phyloP scores from a whole-genome alignment of 257 asterid species.

The Schizonepeta tenuifolia region DNA sequence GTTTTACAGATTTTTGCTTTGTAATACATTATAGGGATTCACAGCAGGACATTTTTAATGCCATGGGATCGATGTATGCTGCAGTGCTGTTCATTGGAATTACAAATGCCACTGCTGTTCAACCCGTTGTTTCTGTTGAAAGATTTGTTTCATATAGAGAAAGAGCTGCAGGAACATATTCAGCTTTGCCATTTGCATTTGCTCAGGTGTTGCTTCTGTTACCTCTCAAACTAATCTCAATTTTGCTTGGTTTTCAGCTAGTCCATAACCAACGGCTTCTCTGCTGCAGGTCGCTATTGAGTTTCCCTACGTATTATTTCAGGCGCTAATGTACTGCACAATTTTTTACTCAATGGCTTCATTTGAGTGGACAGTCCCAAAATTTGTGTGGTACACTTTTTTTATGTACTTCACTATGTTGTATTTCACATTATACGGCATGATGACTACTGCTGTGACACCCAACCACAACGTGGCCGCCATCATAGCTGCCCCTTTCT shows the following conservation, averaged over 20 bases:
- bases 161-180: constrained; percentile 96
- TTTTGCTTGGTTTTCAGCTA: not conserved
- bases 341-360: constrained; percentile 85
- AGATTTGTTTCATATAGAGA: constrained; percentile 91
- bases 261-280: constrained; percentile 15
- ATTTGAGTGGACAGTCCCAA: constrained; percentile 73
- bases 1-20: constrained; percentile 13
- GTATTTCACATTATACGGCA: constrained; percentile 91
- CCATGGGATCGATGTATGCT: constrained; percentile 91
- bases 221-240: constrained; percentile 8
- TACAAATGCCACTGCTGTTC: constrained; percentile 89
- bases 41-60: constrained; percentile 91
- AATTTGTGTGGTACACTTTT: constrained; percentile 70
- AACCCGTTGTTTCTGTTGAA: constrained; percentile 97
- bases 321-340: constrained; percentile 65
- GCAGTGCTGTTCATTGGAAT: constrained; percentile 88
- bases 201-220: constrained; percentile 65
- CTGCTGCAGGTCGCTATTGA: constrained; percentile 82
- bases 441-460: constrained; percentile 97
- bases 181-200: constrained; percentile 87
- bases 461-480: constrained; percentile 97
- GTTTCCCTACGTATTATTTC: constrained; percentile 79
- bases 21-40: constrained; percentile 57
- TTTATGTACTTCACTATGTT: constrained; percentile 83
- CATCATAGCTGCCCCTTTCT: constrained; percentile 84